Conservation (phyloP, 176 grass and related monocot genomes). For the Eragrostis curvula region DNA sequence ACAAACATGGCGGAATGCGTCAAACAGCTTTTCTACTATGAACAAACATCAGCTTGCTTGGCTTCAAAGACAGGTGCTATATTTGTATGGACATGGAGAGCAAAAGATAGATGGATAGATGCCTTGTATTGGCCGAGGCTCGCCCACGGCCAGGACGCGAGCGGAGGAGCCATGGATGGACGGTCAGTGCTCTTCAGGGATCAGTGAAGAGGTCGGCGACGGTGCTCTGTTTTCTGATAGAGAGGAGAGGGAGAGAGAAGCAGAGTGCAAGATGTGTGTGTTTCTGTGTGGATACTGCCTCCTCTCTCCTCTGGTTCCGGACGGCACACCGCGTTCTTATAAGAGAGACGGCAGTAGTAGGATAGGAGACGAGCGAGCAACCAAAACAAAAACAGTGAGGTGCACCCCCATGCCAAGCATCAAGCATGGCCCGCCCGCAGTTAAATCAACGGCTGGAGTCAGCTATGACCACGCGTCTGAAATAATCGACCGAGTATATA, state of each 20-base stretch:
- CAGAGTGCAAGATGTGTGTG: background rate
- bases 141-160: conserved; percentile 90
- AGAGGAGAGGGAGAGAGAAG: background rate
- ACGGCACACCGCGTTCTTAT: conserved; percentile 33
- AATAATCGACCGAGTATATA: too few relatives aligned
- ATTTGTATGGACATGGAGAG: background rate
- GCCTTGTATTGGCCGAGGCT: conserved; percentile 80
- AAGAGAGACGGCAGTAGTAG: background rate
- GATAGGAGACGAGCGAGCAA: background rate
- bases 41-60: background rate
- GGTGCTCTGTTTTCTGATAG: background rate
- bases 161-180: conserved; percentile 46
- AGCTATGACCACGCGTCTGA: too few relatives aligned
- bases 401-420: background rate
- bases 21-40: background rate
- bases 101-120: background rate
- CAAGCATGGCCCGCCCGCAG: background rate
- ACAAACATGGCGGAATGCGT: background rate
- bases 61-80: too few relatives aligned
- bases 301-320: background rate
- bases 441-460: background rate
- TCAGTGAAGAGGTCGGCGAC: background rate
- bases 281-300: background rate
- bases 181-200: background rate
- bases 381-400: conserved; percentile 1